A percentile compares a stretch with the other conserved stretches of the same genome.
These are phyloP conservation scores for Theileria orientalis DNA, from an alignment of 169 alveolate species.

Conservation along the genomic window DNA sequence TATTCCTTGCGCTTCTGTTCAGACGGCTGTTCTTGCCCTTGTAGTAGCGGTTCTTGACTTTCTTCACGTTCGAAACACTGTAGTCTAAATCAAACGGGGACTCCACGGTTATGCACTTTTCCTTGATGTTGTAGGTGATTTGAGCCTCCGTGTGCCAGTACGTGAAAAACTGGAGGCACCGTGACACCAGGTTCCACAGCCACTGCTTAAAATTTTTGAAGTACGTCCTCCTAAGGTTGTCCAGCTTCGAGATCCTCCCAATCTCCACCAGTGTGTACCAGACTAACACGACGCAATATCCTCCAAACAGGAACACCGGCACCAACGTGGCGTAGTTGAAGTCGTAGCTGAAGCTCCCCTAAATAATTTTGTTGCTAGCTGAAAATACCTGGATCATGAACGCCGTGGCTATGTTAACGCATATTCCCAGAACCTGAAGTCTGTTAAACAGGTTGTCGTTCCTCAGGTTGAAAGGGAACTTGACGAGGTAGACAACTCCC, in stretches of 20 bases:
- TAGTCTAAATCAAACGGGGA: slow-evolving; percentile 6
- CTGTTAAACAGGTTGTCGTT: slow-evolving; percentile 53
- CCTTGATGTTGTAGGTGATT: slow-evolving; percentile 31
- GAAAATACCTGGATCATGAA: slow-evolving; percentile 19
- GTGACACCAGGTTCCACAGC: neutral
- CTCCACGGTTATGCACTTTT: slow-evolving; percentile 31
- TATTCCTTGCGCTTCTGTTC: slow-evolving; percentile 25
- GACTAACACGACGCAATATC: slow-evolving; percentile 14
- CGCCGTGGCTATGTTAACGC: slow-evolving; percentile 34
- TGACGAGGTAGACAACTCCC: slow-evolving; percentile 14
- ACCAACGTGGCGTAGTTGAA: slow-evolving; percentile 26
- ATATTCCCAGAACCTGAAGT: slow-evolving; percentile 29
- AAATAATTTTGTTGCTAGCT: neutral
- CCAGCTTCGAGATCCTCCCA: slow-evolving; percentile 26
- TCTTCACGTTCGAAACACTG: neutral
- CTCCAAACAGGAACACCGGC: slow-evolving; percentile 25
- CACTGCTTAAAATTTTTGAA: neutral
- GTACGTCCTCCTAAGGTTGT: neutral
- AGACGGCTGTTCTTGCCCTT: slow-evolving; percentile 6
- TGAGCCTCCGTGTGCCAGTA: slow-evolving; percentile 49
- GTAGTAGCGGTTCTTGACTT: neutral
- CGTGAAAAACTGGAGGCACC: slow-evolving; percentile 13
- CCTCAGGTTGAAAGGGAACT: slow-evolving; percentile 42
- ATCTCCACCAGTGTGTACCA: slow-evolving; percentile 58
- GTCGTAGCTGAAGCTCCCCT: slow-evolving; percentile 63